Evolutionary conservation across 306 rosid genomes (phyloP), one percentile per base, ranked within the genome.

Genomic region (Benincasa hispida): DNA sequence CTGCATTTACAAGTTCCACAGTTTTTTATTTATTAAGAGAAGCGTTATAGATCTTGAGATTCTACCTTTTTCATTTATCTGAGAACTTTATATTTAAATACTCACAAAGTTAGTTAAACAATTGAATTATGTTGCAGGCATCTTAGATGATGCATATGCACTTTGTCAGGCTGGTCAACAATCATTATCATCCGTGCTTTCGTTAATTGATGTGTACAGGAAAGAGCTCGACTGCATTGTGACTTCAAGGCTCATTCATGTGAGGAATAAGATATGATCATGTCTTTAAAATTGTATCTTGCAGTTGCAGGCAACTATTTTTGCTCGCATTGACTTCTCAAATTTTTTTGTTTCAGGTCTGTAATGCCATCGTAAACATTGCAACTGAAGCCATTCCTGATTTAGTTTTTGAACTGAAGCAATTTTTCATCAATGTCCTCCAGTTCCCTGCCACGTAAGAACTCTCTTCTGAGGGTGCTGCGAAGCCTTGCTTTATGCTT

Each of bases 81-180:
- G 72, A 28, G 27, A 8, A 65, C n/a, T 65, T 65, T 65, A 32
- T 37, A 39, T 32, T 67, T 67, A 69, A 61, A 19, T 6, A 41
- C 57, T 67, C 41, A 21, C n/a, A 17, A 12, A 55, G 5, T 22
- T 10, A 42, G 62, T 59, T 4, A 34, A 66, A 66, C 73, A 32
- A 17, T 39, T 19, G 28, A 39, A 17, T 66, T 66, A 35, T 21
- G 25, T 80, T 79, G 54, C 87, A 90, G 90, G 95, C 53, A 51
- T 90, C 78, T 80, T 90, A 79, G 95, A 90, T 58, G 92, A 88
- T 65, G 78, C 88, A 39, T 72, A 82, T 28, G 95, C 95, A 50
- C 87, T 88, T 77, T 86, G 90, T 74, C 82, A 76, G 84, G 85
- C 90, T 55, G 67, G 91, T 74, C 75, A 89, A 78, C 79, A 80